Percentiles rank a stretch among this genome's conserved stretches.
These are phyloP conservation scores for Isabelozyma pseudorhagii DNA, from an alignment of 805 yeast species.

Conservation along the genomic window DNA sequence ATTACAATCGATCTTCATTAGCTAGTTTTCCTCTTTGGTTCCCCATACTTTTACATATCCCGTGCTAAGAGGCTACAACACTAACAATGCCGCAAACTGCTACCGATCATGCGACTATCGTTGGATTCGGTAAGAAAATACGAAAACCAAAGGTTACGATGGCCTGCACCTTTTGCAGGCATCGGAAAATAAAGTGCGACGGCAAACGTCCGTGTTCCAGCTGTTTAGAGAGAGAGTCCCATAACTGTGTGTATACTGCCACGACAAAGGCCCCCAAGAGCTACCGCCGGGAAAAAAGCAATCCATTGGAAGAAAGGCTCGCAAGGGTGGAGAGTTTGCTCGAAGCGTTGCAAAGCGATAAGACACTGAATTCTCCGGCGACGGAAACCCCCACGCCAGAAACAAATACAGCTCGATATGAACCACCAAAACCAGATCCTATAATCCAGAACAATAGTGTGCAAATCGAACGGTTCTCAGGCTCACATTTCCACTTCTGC, in stretches of 20 bases:
- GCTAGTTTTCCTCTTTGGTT: too few species aligned
- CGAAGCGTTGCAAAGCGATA: neutral
- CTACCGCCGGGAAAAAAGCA: neutral
- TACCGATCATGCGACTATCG: too few species aligned
- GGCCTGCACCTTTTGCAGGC: neutral
- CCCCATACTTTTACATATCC: too few species aligned
- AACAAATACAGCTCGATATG: neutral
- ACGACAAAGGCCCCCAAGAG: neutral
- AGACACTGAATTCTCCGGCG: neutral
- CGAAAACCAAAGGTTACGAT: neutral
- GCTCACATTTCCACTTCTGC: neutral
- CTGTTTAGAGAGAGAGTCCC: neutral
- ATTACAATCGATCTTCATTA: too few species aligned
- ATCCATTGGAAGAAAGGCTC: neutral
- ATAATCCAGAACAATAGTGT: neutral
- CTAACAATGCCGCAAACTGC: too few species aligned
- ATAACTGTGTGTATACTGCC: neutral
- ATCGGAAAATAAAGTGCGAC: neutral
- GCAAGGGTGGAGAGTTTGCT: neutral
- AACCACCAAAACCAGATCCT: too few species aligned
- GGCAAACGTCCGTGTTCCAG: neutral
- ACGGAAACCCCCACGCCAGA: neutral
- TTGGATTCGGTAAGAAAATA: neutral
- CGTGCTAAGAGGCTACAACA: too few species aligned
- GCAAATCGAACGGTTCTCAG: neutral